Conservation (phyloP, 23 red algal species). For the Pyropia yezoensis region DNA sequence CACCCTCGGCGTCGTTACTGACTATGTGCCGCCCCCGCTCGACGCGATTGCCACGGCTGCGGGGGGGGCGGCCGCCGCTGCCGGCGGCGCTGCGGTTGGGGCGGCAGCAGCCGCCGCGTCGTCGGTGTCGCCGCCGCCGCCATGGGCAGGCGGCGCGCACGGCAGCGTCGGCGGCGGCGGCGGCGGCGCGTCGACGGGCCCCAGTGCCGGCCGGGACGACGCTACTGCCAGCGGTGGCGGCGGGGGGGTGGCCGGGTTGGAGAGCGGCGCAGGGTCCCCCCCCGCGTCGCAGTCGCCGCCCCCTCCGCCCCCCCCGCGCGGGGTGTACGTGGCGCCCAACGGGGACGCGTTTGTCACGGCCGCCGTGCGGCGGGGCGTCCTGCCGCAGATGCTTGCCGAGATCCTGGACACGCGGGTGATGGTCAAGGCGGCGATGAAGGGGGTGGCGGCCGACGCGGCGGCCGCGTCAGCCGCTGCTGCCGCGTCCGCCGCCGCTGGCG, state of each 20-base stretch:
- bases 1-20: slow-evolving; percentile 30
- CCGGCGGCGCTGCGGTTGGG: no score
- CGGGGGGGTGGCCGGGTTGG: no score
- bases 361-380: slow-evolving; percentile 53
- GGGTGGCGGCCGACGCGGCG: slow-evolving; percentile 4
- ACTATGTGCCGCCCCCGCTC: slow-evolving; percentile 21
- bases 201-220: not conserved
- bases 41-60: slow-evolving; percentile 5
- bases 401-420: slow-evolving; percentile 90
- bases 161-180: not conserved
- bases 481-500: not conserved
- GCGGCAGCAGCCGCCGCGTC: no score
- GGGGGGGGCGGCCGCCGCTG: no score
- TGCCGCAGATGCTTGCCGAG: slow-evolving; percentile 79
- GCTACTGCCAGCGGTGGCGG: no score
- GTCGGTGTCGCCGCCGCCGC: no score
- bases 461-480: slow-evolving; percentile 19
- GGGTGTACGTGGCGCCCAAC: slow-evolving; percentile 51
- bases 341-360: slow-evolving; percentile 83
- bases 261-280: no score
- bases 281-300: no score
- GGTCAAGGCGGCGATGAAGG: slow-evolving; percentile 91
- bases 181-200: no score
- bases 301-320: not conserved
- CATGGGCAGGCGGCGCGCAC: no score